These are phyloP conservation scores for Candida michaelii DNA, from an alignment of 805 yeast species.

Conservation along the genomic window DNA sequence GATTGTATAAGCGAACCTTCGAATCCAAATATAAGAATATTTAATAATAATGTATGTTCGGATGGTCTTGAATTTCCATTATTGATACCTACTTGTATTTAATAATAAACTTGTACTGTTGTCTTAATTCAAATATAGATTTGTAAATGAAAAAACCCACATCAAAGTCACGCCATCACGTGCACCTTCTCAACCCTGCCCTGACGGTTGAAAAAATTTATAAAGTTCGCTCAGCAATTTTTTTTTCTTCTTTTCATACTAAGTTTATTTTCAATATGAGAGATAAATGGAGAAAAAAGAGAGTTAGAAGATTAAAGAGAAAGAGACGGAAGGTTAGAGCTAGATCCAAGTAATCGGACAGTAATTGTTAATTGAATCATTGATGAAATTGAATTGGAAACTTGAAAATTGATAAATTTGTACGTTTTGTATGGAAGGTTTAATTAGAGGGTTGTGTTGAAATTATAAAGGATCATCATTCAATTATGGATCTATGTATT, in stretches of 20 bases:
- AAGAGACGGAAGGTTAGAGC: constrained; percentile 99
- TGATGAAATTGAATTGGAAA: constrained; percentile 3
- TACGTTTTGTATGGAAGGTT: background rate
- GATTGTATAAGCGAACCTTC: too few relatives aligned
- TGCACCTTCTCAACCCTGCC: background rate
- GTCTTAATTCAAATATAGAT: too few relatives aligned
- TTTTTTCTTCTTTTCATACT: constrained; percentile 22
- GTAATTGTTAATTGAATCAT: constrained; percentile 1
- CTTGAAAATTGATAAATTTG: background rate
- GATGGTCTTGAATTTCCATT: too few relatives aligned
- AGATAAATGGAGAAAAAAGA: constrained; percentile 99
- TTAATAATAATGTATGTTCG: too few relatives aligned
- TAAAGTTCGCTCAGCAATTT: constrained; percentile 9
- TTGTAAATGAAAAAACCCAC: too few relatives aligned
- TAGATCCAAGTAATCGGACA: constrained; percentile 91
- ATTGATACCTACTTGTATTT: too few relatives aligned
- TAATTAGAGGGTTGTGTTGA: background rate
- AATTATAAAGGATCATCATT: constrained; percentile 1
- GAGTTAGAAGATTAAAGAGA: constrained; percentile 99
- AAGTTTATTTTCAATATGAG: constrained; percentile 59
- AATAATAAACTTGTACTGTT: background rate
- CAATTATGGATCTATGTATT: constrained; percentile 4
- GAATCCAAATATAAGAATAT: too few relatives aligned
- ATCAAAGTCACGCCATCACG: constrained; percentile 8
- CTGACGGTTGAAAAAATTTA: constrained; percentile 6